These are phyloP conservation scores for Dactylellina leptospora DNA, from an alignment of 2,329 filamentous ascomycete species.

Conservation along the genomic window DNA sequence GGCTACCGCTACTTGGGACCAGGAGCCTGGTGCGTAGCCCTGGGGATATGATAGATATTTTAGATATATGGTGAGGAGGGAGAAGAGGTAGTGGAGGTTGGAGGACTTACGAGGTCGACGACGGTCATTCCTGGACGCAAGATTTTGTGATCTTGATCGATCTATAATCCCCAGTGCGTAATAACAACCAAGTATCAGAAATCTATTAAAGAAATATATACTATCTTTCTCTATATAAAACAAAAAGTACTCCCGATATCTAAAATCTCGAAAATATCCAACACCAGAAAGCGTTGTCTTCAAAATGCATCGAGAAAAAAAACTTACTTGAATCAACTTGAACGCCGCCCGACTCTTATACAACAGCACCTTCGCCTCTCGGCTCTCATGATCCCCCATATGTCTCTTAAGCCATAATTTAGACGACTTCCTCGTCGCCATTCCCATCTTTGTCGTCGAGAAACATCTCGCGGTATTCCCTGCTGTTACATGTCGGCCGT, in stretches of 20 bases:
- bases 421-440: conserved; percentile 65
- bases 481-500: not conserved
- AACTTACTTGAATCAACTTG: conserved; percentile 80
- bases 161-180: conserved; percentile 63
- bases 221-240: not conserved
- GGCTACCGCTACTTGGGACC: conserved; percentile 79
- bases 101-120: conserved; percentile 77
- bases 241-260: not conserved
- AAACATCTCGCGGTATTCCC: conserved; percentile 9
- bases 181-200: not conserved
- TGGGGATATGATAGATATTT: not conserved
- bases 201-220: not conserved
- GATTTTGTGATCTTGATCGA: conserved; percentile 75
- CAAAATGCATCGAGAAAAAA: not conserved
- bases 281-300: conserved; percentile 20
- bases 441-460: not conserved
- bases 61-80: not conserved
- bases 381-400: conserved; percentile 74
- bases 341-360: conserved; percentile 92
- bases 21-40: conserved; percentile 80
- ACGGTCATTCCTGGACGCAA: conserved; percentile 85
- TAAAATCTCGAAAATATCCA: conserved; percentile 1
- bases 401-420: conserved; percentile 84
- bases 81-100: conserved; percentile 5
- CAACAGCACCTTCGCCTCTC: conserved; percentile 78